Base-by-base conservation (phyloP, 345 rosid species). In the Melastoma malabathricum region DNA sequence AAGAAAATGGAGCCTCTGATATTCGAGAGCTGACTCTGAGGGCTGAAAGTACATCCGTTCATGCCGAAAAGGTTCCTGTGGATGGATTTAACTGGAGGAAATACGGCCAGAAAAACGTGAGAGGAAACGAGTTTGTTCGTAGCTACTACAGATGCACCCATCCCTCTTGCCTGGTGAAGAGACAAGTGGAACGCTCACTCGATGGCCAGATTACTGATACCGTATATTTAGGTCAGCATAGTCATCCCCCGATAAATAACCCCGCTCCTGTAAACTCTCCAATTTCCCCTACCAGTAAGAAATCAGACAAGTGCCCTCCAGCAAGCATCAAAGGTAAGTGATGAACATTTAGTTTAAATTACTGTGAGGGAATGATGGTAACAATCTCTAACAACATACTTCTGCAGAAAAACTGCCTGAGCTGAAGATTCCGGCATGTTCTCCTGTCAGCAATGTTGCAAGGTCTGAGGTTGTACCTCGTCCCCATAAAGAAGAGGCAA, bases 41-140 rank as follows among this genome's bases (percentile, higher is more conserved):
- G 41, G 41, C 79, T 56, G 76, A 69, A 46, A 66, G 44, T 50
- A 76, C 83, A 20, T 22, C 64, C 43, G 55, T 70, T 18, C 69
- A 67, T 7, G 84, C 83, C 4, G 98, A 90, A 74, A 90, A 86
- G 64, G 83, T 64, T 31, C 71, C 68, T 46, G 89, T 75, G 65
- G 96, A 86, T 52, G 98, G 95, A 53, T 92, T 72, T 69, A 80
- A 80, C 64, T 90, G 98, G 96, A 68, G 95, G 43, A 90, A 90
- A 61, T 90, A 90, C 15, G 98, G 98, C 14, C 96, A 90, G 80
- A 90, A 90, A 58, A 64, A 82, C 70, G 98, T 90, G 47, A 80
- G 75, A 60, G 96, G 89, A 20, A 90, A 86, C 72, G 98, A 84
- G 71, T 86, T 82, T 63, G 62, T 90, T 2, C 72, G 98, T 53